Conservation (phyloP, 768 basidiomycete species). For the Termitomyces sp. region DNA sequence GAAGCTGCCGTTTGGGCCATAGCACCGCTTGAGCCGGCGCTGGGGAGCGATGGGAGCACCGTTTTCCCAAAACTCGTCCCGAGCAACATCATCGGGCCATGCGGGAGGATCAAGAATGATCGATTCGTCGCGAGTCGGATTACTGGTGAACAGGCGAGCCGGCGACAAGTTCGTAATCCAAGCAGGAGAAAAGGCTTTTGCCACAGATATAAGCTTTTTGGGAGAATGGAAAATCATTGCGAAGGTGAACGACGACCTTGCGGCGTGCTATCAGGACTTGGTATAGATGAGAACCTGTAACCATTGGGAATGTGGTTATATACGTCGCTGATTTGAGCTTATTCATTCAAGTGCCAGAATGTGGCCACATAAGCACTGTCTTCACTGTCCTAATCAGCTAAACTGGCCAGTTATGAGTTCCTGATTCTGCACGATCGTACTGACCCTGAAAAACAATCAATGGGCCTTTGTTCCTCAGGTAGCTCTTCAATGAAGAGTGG, state of each 20-base stretch:
- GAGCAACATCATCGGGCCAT: constrained; percentile 3
- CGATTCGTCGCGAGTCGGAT: not conserved
- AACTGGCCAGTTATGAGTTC: not conserved
- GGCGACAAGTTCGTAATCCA: constrained; percentile 7
- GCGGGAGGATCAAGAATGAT: constrained; percentile 2
- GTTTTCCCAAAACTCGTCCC: constrained; percentile 2
- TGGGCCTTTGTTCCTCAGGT: not conserved
- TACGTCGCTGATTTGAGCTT: not conserved
- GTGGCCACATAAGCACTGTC: not conserved
- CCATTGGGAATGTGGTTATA: not conserved
- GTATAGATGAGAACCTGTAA: not conserved
- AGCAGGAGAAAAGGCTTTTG: constrained; percentile 1
- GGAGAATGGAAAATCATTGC: constrained; percentile 3
- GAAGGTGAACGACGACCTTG: not conserved
- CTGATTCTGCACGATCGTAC: not conserved
- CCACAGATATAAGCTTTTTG: constrained; percentile 9
- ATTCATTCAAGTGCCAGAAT: not conserved
- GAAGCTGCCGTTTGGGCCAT: constrained; percentile 4
- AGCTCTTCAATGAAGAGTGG: not conserved
- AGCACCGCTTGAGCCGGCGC: not conserved
- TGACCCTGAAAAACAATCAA: no score
- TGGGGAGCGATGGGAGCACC: not conserved
- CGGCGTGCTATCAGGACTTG: not conserved
- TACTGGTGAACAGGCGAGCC: constrained; percentile 3
- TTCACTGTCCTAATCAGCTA: not conserved